Percentiles rank a stretch among this genome's conserved stretches.
These are phyloP conservation scores for Chaetoceros tenuissimus DNA, from an alignment of 108 stramenopile species.

Conservation along the genomic window DNA sequence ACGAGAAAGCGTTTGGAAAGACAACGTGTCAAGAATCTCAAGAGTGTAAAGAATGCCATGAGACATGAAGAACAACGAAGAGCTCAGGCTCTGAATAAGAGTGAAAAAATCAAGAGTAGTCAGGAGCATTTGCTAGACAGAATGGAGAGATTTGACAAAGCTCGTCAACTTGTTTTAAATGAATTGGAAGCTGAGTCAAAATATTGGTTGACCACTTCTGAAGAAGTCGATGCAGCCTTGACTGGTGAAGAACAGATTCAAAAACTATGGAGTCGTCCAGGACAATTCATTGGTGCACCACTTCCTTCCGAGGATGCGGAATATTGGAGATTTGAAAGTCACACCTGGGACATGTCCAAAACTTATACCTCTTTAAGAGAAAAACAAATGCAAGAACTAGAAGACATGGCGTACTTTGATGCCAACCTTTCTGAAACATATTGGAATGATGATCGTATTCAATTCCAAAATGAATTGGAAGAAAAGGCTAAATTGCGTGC, in stretches of 20 bases:
- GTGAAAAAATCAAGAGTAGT: constrained; percentile 44
- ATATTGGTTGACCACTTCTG: constrained; percentile 66
- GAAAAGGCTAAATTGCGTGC: constrained; percentile 68
- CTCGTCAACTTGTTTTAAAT: constrained; percentile 56
- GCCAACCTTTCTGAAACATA: constrained; percentile 52
- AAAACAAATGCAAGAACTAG: constrained; percentile 47
- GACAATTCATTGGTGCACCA: constrained; percentile 63
- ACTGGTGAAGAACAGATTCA: constrained; percentile 48
- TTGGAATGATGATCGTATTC: constrained; percentile 64
- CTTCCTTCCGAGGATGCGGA: constrained; percentile 58
- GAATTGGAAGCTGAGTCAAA: constrained; percentile 68
- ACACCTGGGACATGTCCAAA: constrained; percentile 58
- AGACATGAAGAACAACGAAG: constrained; percentile 37
- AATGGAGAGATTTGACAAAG: constrained; percentile 34
- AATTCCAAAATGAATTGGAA: constrained; percentile 36
- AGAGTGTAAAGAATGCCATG: constrained; percentile 40
- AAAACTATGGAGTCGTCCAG: constrained; percentile 55
- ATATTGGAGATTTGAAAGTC: constrained; percentile 74
- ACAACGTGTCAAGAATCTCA: constrained; percentile 63
- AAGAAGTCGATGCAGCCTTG: constrained; percentile 78
- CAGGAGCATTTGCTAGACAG: constrained; percentile 47
- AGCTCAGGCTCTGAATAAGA: constrained; percentile 36
- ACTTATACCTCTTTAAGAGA: constrained; percentile 59
- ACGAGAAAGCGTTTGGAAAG: constrained; percentile 53
- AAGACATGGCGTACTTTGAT: constrained; percentile 49